phyloP scores from a whole-genome alignment of 306 rosid genomes.

The Cucumis melo region DNA sequence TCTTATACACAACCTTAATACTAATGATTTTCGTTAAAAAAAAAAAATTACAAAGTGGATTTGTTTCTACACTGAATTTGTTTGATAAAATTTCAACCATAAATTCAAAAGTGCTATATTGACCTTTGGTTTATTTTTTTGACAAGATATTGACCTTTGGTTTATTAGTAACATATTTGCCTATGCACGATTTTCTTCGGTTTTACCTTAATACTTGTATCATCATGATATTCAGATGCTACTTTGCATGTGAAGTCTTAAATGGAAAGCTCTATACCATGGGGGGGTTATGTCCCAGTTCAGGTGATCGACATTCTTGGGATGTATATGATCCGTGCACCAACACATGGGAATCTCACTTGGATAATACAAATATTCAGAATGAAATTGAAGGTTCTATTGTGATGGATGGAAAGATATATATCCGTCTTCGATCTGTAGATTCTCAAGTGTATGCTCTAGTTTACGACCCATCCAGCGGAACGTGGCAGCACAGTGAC shows the following conservation, averaged over 20 bases:
- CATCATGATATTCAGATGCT: slow-evolving; percentile 43
- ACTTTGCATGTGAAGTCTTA: slow-evolving; percentile 67
- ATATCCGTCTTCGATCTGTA: slow-evolving; percentile 39
- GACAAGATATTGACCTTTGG: not conserved
- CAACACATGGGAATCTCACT: slow-evolving; percentile 39
- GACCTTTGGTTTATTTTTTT: not conserved
- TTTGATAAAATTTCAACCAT: not conserved
- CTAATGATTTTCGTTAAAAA: no score
- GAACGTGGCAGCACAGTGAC: slow-evolving; percentile 68
- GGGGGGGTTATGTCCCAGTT: slow-evolving; percentile 61
- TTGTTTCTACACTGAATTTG: not conserved
- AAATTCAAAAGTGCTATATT: no score
- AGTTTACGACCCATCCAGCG: slow-evolving; percentile 66
- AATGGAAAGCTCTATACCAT: slow-evolving; percentile 61
- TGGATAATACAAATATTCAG: slow-evolving; percentile 30
- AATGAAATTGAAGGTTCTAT: slow-evolving; percentile 60
- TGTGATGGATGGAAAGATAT: slow-evolving; percentile 71
- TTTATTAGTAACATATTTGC: not conserved
- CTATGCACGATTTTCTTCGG: not conserved
- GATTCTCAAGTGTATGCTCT: slow-evolving; percentile 38
- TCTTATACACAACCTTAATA: not conserved
- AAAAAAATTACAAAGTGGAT: not conserved
- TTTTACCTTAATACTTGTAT: slow-evolving; percentile 2
- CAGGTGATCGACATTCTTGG: slow-evolving; percentile 69
- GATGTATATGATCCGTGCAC: slow-evolving; percentile 52